Conservation (phyloP, 768 basidiomycete genomes). For the Auricularia sp. region DNA sequence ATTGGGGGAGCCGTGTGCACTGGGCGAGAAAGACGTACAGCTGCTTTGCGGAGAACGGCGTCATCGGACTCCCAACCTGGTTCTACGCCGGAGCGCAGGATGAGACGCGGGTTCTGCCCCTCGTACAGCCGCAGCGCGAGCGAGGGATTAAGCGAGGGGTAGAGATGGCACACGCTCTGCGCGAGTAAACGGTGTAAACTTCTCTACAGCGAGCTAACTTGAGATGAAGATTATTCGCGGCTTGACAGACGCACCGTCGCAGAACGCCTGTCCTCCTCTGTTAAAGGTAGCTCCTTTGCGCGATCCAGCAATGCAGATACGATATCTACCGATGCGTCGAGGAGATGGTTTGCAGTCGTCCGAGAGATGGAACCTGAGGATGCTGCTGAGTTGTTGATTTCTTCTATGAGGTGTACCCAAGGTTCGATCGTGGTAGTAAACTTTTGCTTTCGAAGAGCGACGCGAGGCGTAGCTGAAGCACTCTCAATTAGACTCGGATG, state of each 20-base stretch:
- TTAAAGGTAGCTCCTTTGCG: not conserved
- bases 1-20: too few species aligned
- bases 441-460: not conserved
- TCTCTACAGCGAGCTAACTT: not conserved
- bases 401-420: not conserved
- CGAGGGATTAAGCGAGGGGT: not conserved
- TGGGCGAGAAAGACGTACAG: not conserved
- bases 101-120: not conserved
- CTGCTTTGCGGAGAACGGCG: not conserved
- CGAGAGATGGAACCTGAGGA: not conserved
- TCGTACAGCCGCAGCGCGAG: not conserved
- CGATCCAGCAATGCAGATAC: not conserved
- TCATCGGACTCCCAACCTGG: not conserved
- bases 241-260: not conserved
- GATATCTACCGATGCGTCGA: not conserved
- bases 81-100: not conserved
- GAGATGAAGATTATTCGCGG: not conserved
- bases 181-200: not conserved
- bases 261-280: not conserved
- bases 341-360: not conserved
- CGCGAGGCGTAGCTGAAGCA: not conserved
- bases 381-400: not conserved
- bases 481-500: not conserved
- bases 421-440: not conserved
- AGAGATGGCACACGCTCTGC: not conserved